These are phyloP conservation scores for Amylostereum chailletii DNA, from an alignment of 1,284 basidiomycete genomes.

Conservation along the genomic window DNA sequence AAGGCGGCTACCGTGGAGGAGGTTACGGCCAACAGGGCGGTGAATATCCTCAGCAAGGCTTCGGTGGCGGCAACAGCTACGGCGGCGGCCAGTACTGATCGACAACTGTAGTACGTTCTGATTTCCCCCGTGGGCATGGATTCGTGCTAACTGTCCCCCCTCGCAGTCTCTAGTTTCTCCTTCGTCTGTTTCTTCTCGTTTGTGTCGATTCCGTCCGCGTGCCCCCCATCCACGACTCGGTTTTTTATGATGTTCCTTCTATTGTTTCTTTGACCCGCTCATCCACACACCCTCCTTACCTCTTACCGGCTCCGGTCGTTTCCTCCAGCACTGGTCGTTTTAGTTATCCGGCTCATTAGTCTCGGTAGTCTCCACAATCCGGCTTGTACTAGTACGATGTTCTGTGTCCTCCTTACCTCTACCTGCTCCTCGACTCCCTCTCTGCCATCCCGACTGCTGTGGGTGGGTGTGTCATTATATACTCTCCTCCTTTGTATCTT, in stretches of 20 bases:
- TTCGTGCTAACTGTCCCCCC: not conserved
- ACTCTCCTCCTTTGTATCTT: not conserved
- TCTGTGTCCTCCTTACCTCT: not conserved
- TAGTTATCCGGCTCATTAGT: not conserved
- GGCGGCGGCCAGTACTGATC: not conserved
- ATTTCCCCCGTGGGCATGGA: not conserved
- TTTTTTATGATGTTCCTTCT: not conserved
- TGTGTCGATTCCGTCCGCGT: not conserved
- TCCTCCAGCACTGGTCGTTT: not conserved
- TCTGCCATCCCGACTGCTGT: not conserved
- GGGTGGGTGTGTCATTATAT: slow-evolving; percentile 1
- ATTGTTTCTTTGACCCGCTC: not conserved
- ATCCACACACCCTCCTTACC: not conserved
- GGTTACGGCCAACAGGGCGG: not conserved
- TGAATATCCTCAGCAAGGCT: not conserved
- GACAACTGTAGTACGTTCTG: not conserved
- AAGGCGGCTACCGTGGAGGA: not conserved
- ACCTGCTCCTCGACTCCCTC: not conserved
- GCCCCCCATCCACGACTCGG: not conserved
- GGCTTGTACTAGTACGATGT: slow-evolving; percentile 1
- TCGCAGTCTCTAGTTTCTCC: not conserved
- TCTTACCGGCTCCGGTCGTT: not conserved
- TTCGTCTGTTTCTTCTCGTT: not conserved
- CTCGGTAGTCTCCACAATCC: not conserved
- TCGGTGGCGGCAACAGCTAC: not conserved